These are phyloP conservation scores for Zoysia pacifica DNA, from an alignment of 176 grass and related monocot species.

Conservation along the genomic window DNA sequence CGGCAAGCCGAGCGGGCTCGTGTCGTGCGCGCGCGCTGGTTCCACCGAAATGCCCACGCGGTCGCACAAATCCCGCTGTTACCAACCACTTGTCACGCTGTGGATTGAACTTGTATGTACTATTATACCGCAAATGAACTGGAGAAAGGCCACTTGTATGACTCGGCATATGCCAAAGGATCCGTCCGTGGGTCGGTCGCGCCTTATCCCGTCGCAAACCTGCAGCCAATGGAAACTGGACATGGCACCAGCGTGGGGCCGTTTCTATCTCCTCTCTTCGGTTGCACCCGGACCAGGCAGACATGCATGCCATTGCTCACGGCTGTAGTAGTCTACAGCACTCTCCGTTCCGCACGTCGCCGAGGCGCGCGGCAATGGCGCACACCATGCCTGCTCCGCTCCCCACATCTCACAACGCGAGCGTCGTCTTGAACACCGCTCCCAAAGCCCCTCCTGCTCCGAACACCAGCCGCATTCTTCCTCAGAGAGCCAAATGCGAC, in stretches of 20 bases:
- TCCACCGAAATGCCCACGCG: too few species aligned
- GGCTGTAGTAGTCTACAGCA: not conserved
- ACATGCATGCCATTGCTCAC: not conserved
- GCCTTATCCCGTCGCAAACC: constrained; percentile 49
- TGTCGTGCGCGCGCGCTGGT: too few species aligned
- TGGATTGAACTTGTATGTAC: not conserved
- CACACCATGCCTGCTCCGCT: constrained; percentile 40
- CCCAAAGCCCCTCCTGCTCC: constrained; percentile 4
- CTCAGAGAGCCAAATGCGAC: constrained; percentile 3
- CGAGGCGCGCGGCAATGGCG: constrained; percentile 38
- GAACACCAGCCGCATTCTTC: constrained; percentile 5
- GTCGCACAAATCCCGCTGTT: too few species aligned
- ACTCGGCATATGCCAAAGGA: constrained; percentile 44
- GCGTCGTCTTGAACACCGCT: not conserved
- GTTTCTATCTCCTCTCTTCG: constrained; percentile 40
- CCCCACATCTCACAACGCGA: not conserved
- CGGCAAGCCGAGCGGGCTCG: constrained; percentile 32
- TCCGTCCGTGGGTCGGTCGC: not conserved
- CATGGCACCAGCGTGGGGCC: constrained; percentile 30
- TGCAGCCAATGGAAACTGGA: constrained; percentile 52
- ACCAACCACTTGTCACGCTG: not conserved
- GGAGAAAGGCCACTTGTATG: not conserved
- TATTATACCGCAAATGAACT: too few species aligned
- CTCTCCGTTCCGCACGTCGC: not conserved
- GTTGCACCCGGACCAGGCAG: not conserved